Percentiles rank a stretch among this genome's conserved stretches.
Conservation (phyloP, 306 rosid genomes). For the Urtica urens region DNA sequence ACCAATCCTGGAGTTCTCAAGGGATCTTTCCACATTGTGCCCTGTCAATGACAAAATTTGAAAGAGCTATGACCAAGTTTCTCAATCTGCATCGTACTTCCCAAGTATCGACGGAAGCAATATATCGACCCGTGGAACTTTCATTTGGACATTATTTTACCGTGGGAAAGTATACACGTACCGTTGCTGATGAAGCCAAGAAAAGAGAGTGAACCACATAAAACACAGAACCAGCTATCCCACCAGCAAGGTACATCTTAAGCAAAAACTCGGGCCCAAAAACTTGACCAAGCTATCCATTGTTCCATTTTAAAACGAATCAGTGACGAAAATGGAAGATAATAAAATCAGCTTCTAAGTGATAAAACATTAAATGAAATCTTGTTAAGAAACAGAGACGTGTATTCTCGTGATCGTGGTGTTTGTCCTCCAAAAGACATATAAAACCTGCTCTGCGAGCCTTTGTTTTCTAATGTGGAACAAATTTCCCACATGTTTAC, state of each 20-base stretch:
- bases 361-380: not conserved
- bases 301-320: slow-evolving; percentile 6
- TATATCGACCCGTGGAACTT: not conserved
- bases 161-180: not conserved
- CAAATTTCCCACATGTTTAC: no score
- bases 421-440: no score
- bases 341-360: no score
- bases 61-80: not conserved
- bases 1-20: slow-evolving; percentile 49
- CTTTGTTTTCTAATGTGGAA: no score
- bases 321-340: not conserved
- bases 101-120: slow-evolving; percentile 15
- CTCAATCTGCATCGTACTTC: slow-evolving; percentile 8
- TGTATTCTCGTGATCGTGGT: no score
- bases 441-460: no score
- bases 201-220: slow-evolving; percentile 48
- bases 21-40: slow-evolving; percentile 17
- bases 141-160: not conserved
- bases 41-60: slow-evolving; percentile 33
- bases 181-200: slow-evolving; percentile 63
- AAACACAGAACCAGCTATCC: slow-evolving; percentile 65
- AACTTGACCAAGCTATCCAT: slow-evolving; percentile 46
- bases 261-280: slow-evolving; percentile 71
- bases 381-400: not conserved
- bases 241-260: slow-evolving; percentile 77